Conservation (phyloP, 1,139 yeast genomes). For the Pneumocystis wakefieldiae region DNA sequence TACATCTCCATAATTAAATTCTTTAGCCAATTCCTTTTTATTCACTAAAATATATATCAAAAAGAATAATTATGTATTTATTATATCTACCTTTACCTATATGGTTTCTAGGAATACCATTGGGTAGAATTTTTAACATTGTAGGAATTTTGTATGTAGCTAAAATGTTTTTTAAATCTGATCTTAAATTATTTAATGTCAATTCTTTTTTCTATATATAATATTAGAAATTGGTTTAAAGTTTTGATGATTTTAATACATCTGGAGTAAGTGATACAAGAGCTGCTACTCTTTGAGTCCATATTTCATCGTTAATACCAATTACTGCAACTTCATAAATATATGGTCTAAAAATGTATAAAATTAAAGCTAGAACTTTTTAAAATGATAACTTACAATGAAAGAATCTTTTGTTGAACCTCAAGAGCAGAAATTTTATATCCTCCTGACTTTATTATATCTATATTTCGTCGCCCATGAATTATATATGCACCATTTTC, state of each 20-base stretch:
- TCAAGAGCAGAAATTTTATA: conserved; percentile 9
- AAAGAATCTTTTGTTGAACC: not conserved
- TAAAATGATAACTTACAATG: not conserved
- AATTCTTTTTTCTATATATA: conserved; percentile 6
- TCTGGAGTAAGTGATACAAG: conserved; percentile 16
- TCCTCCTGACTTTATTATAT: conserved; percentile 17
- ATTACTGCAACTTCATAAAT: conserved; percentile 25
- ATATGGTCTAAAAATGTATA: not conserved
- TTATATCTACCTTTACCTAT: conserved; percentile 22
- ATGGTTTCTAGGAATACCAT: conserved; percentile 22
- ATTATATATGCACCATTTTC: conserved; percentile 20
- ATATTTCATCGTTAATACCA: conserved; percentile 23
- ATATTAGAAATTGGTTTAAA: conserved; percentile 6
- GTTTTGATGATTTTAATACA: conserved; percentile 10
- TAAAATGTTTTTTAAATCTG: conserved; percentile 18
- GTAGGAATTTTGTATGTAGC: conserved; percentile 24
- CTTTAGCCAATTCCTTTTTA: conserved; percentile 21
- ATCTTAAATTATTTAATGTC: conserved; percentile 18
- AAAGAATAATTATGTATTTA: not conserved
- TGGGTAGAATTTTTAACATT: conserved; percentile 10
- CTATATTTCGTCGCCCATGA: conserved; percentile 27
- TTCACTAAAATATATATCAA: conserved; percentile 13
- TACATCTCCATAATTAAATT: conserved; percentile 9
- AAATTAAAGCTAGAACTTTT: not conserved
- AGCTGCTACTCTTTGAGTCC: conserved; percentile 28